Conservation (phyloP, 305 asterid genomes). For the Nicotiana rustica region DNA sequence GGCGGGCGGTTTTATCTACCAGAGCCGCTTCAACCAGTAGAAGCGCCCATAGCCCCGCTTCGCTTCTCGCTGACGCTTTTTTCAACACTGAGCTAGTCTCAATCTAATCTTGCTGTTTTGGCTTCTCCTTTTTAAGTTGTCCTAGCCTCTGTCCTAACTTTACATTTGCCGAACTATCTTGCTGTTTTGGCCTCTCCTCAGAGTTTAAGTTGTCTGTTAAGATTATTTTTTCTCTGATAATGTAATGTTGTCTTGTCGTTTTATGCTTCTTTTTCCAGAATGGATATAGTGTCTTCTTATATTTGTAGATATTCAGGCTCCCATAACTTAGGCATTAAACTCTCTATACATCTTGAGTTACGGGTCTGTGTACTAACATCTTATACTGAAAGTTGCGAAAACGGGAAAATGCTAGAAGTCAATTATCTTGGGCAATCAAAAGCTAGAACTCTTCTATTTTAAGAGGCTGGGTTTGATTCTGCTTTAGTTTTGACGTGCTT, state of each 20-base stretch:
- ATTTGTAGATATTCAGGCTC: neutral
- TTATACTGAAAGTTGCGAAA: neutral
- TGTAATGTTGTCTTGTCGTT: slow-evolving; percentile 8
- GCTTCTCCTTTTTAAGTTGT: neutral
- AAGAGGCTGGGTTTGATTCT: neutral
- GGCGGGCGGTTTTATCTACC: too few species aligned
- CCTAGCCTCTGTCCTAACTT: slow-evolving; percentile 23
- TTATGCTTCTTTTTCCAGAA: slow-evolving; percentile 18
- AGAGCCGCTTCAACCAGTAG: too few species aligned
- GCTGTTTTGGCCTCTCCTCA: neutral
- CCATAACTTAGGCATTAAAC: neutral
- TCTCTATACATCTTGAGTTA: neutral
- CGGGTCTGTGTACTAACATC: neutral
- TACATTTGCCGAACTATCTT: neutral
- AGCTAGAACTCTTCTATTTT: neutral
- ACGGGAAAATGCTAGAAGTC: slow-evolving; percentile 4
- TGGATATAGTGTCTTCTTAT: neutral
- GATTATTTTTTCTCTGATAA: slow-evolving; percentile 7
- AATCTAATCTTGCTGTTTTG: slow-evolving; percentile 20
- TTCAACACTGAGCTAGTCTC: neutral
- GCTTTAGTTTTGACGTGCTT: neutral
- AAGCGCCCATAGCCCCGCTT: too few species aligned
- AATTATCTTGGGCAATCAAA: neutral
- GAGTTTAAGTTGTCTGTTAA: slow-evolving; percentile 1
- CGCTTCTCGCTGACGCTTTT: too few species aligned